Percentiles rank a stretch among this genome's conserved stretches.
Conservation (phyloP, 139 green algal species). For the Haematococcus lacustris region DNA sequence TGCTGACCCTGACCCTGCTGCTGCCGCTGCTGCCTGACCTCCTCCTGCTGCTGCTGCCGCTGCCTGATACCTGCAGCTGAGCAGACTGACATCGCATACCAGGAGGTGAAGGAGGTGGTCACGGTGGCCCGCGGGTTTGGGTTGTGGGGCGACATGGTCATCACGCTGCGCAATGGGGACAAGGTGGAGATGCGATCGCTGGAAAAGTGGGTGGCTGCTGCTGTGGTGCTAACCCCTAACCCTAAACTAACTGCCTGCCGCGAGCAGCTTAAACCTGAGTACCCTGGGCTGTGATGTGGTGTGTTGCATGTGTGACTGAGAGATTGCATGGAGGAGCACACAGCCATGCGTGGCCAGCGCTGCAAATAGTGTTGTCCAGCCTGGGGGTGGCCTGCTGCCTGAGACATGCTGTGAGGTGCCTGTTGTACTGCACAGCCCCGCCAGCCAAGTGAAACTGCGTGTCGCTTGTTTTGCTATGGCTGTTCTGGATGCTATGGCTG, state of each 20-base stretch:
- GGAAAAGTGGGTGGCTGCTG: conserved; percentile 42
- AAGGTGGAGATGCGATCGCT: conserved; percentile 71
- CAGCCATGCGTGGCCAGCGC: background rate
- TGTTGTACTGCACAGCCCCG: no score
- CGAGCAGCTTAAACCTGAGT: background rate
- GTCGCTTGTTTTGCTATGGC: no score
- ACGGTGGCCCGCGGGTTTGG: conserved; percentile 68
- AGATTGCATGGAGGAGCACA: background rate
- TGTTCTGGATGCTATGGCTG: no score
- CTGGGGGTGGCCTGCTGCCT: no score
- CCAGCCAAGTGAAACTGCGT: no score
- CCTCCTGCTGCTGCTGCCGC: background rate
- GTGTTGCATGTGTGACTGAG: background rate
- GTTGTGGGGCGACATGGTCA: conserved; percentile 86
- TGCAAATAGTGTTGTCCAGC: background rate
- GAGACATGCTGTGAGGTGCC: no score
- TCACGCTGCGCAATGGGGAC: conserved; percentile 53
- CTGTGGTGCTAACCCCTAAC: background rate
- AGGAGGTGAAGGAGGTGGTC: conserved; percentile 74
- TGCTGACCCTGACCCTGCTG: background rate
- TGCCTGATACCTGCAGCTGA: conserved; percentile 40
- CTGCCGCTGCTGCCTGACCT: background rate
- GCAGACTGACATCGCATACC: conserved; percentile 51
- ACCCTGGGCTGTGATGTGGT: background rate
- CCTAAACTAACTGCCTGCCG: no score